Conservation (phyloP, 2,329 filamentous ascomycete genomes). For the Beauveria sp. region DNA sequence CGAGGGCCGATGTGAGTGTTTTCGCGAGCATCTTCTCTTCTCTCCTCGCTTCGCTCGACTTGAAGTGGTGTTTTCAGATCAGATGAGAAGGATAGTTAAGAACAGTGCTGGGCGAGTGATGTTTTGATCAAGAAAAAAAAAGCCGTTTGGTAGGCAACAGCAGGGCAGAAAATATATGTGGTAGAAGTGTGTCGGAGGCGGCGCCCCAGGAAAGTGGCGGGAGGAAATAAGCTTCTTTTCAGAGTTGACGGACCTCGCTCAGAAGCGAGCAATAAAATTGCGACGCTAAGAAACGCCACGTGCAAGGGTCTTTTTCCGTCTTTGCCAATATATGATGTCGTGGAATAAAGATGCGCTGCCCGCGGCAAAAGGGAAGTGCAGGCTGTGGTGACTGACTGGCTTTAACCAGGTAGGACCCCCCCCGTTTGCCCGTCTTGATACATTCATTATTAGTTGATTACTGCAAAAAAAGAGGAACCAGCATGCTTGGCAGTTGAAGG, state of each 20-base stretch:
- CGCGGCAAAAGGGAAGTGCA: not conserved
- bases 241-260: not conserved
- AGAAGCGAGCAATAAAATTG: not conserved
- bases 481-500: not conserved
- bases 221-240: slow-evolving; percentile 11
- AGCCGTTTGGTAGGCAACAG: not conserved
- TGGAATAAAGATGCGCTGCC: not conserved
- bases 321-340: not conserved
- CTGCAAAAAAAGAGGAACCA: not conserved
- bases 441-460: not conserved
- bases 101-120: not conserved
- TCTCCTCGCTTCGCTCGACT: not conserved
- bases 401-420: not conserved
- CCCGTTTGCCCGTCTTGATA: not conserved
- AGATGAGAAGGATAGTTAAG: not conserved
- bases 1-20: not conserved
- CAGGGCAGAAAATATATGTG: not conserved
- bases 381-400: too few relatives aligned
- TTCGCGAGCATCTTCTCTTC: not conserved
- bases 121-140: not conserved
- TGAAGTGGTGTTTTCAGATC: too few relatives aligned
- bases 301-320: not conserved
- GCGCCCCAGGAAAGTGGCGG: not conserved
- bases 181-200: not conserved
- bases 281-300: not conserved